Base-by-base conservation (phyloP, 257 asterid genomes). In the Sherardia arvensis region DNA sequence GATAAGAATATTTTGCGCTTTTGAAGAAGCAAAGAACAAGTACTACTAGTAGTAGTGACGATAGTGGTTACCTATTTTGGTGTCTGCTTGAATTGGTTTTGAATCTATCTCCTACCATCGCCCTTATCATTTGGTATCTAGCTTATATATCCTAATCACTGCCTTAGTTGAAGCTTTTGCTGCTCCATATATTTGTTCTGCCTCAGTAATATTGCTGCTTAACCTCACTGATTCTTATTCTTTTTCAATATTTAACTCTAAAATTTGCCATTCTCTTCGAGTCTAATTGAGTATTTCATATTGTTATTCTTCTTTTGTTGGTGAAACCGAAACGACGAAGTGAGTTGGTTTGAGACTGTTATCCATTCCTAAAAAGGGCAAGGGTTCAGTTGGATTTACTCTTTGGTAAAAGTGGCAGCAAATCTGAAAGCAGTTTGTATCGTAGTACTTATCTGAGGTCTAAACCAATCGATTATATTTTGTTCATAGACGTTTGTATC, bases 71-170 rank as follows among this genome's bases (percentile, higher is more conserved):
- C 60, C 62, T 56, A 66, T 66, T 69, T 56, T 61, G 65, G 29
- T 17, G 66, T 54, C 1, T 68, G 67, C 21, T 59, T 70, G 33
- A 6, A 69, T 71, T 68, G 64, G 30, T 60, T 67, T 54, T 27
- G 59, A 66, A 49, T 17, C 54, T 48, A 34, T 38, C 47, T n/a
- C 33, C 28, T 17, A 64, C 43, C 32, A 57, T 61, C 61, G 56
- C 73, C 3, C 28, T 30, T 26, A 43, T 43, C 61, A 51, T 64
- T 64, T 27, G 66, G 72, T 76, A 76, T 61, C 70, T 76, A 73
- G 67, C 51, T 64, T 25, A 59, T 57, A 18, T 58, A 43, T 14
- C 18, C n/a, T 33, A 38, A n/a, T 14, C 6, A 9, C 53, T 20
- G 11, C 5, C 34, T 32, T 36, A 9, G 9, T 54, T 22, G 2